A percentile compares a stretch with the other conserved stretches of the same genome.
Conservation (phyloP, 148 eudicot genomes). For the Camellia granthamiana region DNA sequence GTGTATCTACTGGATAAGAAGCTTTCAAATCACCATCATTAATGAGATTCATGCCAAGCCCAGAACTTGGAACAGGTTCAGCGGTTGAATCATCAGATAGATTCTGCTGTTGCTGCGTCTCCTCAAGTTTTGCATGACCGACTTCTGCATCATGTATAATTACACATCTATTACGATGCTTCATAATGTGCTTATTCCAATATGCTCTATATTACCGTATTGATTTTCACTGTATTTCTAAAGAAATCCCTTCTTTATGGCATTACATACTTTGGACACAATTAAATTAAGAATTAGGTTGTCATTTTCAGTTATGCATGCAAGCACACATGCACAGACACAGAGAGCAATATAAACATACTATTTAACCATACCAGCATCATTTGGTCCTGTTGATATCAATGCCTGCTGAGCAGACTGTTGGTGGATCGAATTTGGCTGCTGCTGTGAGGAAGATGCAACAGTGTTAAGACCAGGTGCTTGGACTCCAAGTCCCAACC, state of each 20-base stretch:
- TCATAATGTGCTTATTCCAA: background rate
- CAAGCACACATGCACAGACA: background rate
- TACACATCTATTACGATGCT: background rate
- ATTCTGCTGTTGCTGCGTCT: conserved; percentile 64
- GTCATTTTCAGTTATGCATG: background rate
- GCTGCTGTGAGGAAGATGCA: conserved; percentile 66
- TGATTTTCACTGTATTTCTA: background rate
- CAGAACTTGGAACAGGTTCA: conserved; percentile 55
- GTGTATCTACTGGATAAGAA: conserved; percentile 56
- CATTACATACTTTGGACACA: background rate
- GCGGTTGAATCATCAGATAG: conserved; percentile 52
- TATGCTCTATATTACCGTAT: background rate
- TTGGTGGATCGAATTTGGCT: conserved; percentile 55
- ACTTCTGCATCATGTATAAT: conserved; percentile 36
- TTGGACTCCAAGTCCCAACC: conserved; percentile 69
- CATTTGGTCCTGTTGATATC: conserved; percentile 48
- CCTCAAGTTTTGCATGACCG: conserved; percentile 52
- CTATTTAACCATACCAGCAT: conserved; percentile 53
- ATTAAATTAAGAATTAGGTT: background rate
- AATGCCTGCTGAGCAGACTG: conserved; percentile 60
- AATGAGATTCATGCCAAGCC: conserved; percentile 55
- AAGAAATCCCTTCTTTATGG: background rate
- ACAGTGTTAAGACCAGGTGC: conserved; percentile 52
- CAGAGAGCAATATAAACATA: background rate
- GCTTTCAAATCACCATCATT: conserved; percentile 72